A percentile compares a stretch with the other conserved stretches of the same genome.
phyloP scores from a whole-genome alignment of 2,329 filamentous ascomycete species.

The Ascochyta lentis region DNA sequence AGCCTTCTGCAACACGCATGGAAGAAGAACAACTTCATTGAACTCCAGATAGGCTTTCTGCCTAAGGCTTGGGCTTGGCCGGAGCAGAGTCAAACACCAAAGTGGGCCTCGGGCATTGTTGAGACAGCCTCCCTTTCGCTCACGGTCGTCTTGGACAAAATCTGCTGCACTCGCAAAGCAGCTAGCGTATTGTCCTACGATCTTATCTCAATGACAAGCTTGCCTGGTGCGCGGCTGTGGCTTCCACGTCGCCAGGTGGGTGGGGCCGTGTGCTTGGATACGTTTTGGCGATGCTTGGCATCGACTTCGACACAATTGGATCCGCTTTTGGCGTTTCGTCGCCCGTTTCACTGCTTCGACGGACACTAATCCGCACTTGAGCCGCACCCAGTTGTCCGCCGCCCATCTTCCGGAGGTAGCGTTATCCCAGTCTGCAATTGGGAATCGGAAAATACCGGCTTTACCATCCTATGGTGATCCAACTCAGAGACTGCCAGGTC shows the following conservation, averaged over 20 bases:
- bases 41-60: constrained; percentile 30
- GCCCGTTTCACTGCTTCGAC: constrained; percentile 39
- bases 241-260: constrained; percentile 33
- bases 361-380: constrained; percentile 31
- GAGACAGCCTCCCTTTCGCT: constrained; percentile 24
- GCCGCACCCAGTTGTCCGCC: constrained; percentile 33
- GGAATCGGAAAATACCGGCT: constrained; percentile 23
- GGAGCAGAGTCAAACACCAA: constrained; percentile 26
- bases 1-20: constrained; percentile 9
- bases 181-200: constrained; percentile 19
- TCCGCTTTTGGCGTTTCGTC: constrained; percentile 45
- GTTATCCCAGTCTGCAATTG: constrained; percentile 19
- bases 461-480: constrained; percentile 18
- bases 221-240: constrained; percentile 26
- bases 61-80: constrained; percentile 33
- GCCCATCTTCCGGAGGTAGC: constrained; percentile 28
- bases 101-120: constrained; percentile 31
- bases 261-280: constrained; percentile 30
- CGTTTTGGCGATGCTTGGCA: constrained; percentile 45
- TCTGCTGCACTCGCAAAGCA: constrained; percentile 24
- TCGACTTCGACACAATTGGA: constrained; percentile 33
- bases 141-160: constrained; percentile 19
- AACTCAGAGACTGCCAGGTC: constrained; percentile 8
- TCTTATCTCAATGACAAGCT: constrained; percentile 24
- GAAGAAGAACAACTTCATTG: constrained; percentile 4